Conservation (phyloP, 345 rosid genomes). For the Syzygium oleosum region DNA sequence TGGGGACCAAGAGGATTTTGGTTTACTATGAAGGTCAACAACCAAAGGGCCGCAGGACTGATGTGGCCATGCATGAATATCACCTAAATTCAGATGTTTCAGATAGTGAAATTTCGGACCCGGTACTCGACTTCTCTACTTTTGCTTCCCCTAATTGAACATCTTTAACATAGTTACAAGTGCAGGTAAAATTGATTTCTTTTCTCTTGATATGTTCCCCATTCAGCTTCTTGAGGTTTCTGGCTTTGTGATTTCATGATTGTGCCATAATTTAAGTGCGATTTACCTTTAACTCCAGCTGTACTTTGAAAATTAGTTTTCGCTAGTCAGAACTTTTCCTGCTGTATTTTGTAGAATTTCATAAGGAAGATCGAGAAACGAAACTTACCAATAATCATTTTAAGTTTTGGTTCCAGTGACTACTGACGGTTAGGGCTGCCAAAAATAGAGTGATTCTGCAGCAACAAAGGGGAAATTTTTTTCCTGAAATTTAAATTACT, state of each 20-base stretch:
- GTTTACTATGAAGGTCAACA: background rate
- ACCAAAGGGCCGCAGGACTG: background rate
- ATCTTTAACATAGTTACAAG: background rate
- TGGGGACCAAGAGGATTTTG: background rate
- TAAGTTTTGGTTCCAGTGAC: background rate
- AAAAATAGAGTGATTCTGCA: background rate
- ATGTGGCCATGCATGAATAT: background rate
- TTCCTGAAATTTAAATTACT: background rate
- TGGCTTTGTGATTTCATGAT: background rate
- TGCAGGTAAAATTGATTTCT: background rate
- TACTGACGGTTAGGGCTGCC: background rate
- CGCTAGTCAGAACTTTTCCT: background rate
- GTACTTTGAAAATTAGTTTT: background rate
- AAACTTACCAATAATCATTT: background rate
- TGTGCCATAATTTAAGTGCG: background rate
- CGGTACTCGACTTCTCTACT: background rate
- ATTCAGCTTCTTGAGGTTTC: background rate
- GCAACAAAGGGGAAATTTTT: background rate
- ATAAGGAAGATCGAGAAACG: background rate
- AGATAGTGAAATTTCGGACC: background rate
- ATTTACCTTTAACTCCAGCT: background rate
- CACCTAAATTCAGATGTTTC: background rate
- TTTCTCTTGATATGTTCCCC: background rate
- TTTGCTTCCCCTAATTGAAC: background rate
- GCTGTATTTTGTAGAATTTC: background rate